These are phyloP conservation scores for Posidonia australis DNA, from an alignment of 106 monocot species.

Conservation along the genomic window DNA sequence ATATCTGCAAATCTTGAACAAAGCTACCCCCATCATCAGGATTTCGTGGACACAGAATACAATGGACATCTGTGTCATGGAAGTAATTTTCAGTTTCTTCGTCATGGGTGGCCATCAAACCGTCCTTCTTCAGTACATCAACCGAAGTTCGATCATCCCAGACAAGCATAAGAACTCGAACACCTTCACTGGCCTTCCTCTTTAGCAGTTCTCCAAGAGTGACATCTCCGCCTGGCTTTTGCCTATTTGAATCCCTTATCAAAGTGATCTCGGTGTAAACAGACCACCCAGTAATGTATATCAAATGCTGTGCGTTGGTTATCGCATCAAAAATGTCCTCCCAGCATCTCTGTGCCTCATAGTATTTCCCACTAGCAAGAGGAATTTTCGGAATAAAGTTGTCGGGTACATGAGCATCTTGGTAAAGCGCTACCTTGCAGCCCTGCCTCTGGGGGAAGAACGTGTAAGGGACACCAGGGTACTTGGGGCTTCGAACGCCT, in stretches of 20 bases:
- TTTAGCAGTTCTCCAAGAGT: slow-evolving; percentile 65
- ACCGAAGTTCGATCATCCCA: slow-evolving; percentile 74
- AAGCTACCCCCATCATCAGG: slow-evolving; percentile 53
- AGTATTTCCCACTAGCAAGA: slow-evolving; percentile 33
- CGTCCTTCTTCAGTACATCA: slow-evolving; percentile 42
- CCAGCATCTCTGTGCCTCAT: slow-evolving; percentile 62
- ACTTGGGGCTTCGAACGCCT: slow-evolving; percentile 35
- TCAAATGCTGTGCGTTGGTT: slow-evolving; percentile 43
- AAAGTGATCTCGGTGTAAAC: slow-evolving; percentile 64
- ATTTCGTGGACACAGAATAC: slow-evolving; percentile 65
- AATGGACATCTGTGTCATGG: slow-evolving; percentile 41
- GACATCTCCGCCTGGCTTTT: slow-evolving; percentile 33
- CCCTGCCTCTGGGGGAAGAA: slow-evolving; percentile 56
- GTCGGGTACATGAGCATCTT: slow-evolving; percentile 66
- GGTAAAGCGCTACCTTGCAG: slow-evolving; percentile 55
- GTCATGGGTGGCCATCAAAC: slow-evolving; percentile 64
- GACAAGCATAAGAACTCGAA: slow-evolving; percentile 57
- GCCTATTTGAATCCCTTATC: slow-evolving; percentile 40
- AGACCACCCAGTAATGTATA: slow-evolving; percentile 71
- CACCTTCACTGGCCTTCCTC: slow-evolving; percentile 62
- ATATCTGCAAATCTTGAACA: slow-evolving; percentile 53
- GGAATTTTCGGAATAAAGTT: slow-evolving; percentile 41
- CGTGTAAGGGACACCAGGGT: slow-evolving; percentile 57
- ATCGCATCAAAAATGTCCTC: slow-evolving; percentile 69
- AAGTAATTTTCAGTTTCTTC: slow-evolving; percentile 54